These are phyloP conservation scores for Entomortierella chlamydospora DNA, from an alignment of 192 early-diverging fungal genomes.

Conservation along the genomic window DNA sequence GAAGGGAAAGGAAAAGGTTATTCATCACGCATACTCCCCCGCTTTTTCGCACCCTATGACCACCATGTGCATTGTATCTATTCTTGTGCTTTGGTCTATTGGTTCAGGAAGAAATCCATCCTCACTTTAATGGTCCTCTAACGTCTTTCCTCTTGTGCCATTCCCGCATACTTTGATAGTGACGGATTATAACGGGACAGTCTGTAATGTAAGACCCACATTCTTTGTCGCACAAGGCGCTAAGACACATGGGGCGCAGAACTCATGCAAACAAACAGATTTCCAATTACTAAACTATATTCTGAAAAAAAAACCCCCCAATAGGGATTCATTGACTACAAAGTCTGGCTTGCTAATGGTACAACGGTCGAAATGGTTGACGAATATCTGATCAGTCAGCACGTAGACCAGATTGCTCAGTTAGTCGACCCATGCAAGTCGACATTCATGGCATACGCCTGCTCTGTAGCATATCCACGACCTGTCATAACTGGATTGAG, in stretches of 20 bases:
- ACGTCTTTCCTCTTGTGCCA: not conserved
- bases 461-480: slow-evolving; percentile 43
- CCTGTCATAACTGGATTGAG: slow-evolving; percentile 31
- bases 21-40: too few relatives aligned
- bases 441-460: slow-evolving; percentile 27
- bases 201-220: slow-evolving; percentile 36
- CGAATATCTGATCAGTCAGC: not conserved
- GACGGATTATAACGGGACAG: slow-evolving; percentile 37
- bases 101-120: too few relatives aligned
- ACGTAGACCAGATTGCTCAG: slow-evolving; percentile 1
- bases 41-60: too few relatives aligned
- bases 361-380: slow-evolving; percentile 11
- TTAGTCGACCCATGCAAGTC: slow-evolving; percentile 41
- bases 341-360: slow-evolving; percentile 38
- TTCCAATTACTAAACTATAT: too few relatives aligned
- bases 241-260: not conserved
- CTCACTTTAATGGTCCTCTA: too few relatives aligned
- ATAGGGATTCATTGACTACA: slow-evolving; percentile 47
- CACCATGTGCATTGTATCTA: too few relatives aligned
- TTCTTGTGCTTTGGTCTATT: too few relatives aligned
- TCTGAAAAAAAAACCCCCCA: too few relatives aligned
- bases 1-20: too few relatives aligned
- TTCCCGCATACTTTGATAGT: slow-evolving; percentile 19
- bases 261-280: not conserved
- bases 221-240: not conserved